Percentiles rank a stretch among this genome's conserved stretches.
Evolutionary conservation across 495 filamentous ascomycete genomes (phyloP).

Genomic region (Cenococcum geophilum): DNA sequence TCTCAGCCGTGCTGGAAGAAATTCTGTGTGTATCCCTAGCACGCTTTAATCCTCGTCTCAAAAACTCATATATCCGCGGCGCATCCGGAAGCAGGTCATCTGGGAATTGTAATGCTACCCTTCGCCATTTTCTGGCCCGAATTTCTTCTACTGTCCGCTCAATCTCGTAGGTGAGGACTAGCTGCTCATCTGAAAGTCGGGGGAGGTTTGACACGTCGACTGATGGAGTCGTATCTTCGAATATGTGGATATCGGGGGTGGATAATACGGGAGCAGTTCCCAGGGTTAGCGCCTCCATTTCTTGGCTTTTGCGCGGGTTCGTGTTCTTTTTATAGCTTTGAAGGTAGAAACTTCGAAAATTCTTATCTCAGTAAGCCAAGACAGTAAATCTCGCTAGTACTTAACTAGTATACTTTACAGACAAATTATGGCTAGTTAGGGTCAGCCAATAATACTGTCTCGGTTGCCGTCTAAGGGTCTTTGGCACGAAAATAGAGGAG

Average conservation of each 20-base stretch:
- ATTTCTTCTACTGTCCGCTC: constrained; percentile 73
- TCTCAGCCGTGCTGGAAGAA: not conserved
- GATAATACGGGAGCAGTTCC: constrained; percentile 67
- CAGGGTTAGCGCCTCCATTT: constrained; percentile 19
- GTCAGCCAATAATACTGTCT: too few relatives aligned
- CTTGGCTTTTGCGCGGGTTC: constrained; percentile 1
- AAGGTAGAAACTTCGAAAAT: too few relatives aligned
- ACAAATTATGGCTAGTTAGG: too few relatives aligned
- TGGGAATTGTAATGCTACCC: constrained; percentile 89
- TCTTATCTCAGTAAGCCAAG: too few relatives aligned
- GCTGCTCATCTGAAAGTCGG: constrained; percentile 58
- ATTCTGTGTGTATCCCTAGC: constrained; percentile 7
- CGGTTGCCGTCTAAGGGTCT: too few relatives aligned
- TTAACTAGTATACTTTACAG: too few relatives aligned
- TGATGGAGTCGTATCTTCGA: constrained; percentile 53
- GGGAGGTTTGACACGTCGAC: constrained; percentile 24
- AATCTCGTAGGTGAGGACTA: constrained; percentile 79
- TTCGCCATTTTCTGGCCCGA: constrained; percentile 57
- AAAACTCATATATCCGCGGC: constrained; percentile 65
- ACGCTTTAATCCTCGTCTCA: constrained; percentile 55
- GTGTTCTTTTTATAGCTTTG: too few relatives aligned
- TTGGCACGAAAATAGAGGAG: too few relatives aligned
- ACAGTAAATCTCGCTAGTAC: too few relatives aligned
- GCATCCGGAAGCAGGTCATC: constrained; percentile 86
- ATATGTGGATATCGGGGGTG: constrained; percentile 75